phyloP scores from a whole-genome alignment of 2,329 filamentous ascomycete genomes.

The Akanthomyces dipterigenus region DNA sequence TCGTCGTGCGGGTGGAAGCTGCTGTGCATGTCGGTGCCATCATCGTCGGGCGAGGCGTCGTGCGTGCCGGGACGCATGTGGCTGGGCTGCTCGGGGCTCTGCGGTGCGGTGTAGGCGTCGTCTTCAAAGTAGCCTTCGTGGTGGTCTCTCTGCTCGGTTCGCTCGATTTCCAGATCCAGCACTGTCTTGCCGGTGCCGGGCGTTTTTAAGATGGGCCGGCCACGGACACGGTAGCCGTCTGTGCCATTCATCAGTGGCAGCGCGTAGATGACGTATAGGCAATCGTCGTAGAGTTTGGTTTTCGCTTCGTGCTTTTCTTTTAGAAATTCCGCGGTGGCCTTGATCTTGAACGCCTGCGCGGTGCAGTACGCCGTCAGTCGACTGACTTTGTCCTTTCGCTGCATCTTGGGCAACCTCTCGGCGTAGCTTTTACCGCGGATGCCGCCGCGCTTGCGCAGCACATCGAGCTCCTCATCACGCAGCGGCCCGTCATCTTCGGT shows the following conservation, averaged over 20 bases:
- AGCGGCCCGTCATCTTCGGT: constrained; percentile 59
- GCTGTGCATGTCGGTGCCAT: constrained; percentile 19
- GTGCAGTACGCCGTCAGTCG: constrained; percentile 95
- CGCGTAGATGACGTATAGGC: constrained; percentile 92
- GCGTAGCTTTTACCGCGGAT: constrained; percentile 81
- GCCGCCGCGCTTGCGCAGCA: constrained; percentile 54
- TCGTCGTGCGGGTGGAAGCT: constrained; percentile 27
- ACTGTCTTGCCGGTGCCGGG: constrained; percentile 85
- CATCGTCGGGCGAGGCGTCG: constrained; percentile 24
- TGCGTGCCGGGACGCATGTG: constrained; percentile 23
- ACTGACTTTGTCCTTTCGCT: constrained; percentile 79
- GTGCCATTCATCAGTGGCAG: constrained; percentile 77
- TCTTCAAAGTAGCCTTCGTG: constrained; percentile 87
- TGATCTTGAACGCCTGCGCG: constrained; percentile 86
- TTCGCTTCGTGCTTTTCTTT: constrained; percentile 81
- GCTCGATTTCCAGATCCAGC: constrained; percentile 90
- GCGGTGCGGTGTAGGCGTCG: constrained; percentile 44
- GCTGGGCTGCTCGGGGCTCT: constrained; percentile 25
- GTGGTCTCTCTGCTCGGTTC: constrained; percentile 82
- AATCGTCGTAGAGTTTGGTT: constrained; percentile 97
- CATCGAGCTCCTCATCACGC: constrained; percentile 60
- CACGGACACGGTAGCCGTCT: constrained; percentile 82
- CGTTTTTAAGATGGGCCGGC: constrained; percentile 85
- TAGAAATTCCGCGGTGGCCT: constrained; percentile 80
- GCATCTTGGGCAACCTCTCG: constrained; percentile 81